Evolutionary conservation across 768 basidiomycete species (phyloP), one percentile per base, ranked within the genome.

Genomic region (Exsudoporus frostii): DNA sequence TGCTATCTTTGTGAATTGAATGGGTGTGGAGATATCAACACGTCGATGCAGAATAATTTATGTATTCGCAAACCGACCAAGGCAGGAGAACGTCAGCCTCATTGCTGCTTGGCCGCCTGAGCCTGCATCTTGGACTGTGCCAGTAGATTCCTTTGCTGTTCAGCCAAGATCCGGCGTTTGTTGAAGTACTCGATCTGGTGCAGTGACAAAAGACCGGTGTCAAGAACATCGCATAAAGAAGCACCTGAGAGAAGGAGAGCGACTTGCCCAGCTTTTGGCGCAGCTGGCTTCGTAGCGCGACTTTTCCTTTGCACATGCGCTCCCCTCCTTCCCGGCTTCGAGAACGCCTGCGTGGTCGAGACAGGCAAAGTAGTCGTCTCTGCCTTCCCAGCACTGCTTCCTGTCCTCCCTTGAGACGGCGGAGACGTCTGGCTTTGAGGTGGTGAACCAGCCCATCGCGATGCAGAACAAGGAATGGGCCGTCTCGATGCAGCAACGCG

Each of bases 131-230:
- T 69, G 22, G 71, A 72, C 53, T 75, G 76, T 6, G 80, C 80
- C 29, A 90, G 77, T 48, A 86, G 73, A 37, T 84, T 82, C 63
- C 86, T 89, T 70, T 92, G 90, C 51, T 84, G 82, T 55, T 88
- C 89, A 9, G 83, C 88, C 47, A 94, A 80, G 33, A 91, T 81
- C 48, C 94, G 79, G 33, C 93, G 83, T 67, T 92, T 89, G 74
- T 97, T 96, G 65, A 98, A 97, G 69, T 98, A 96, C 25, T 90
- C 90, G 62, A 98, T 86, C 95, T 98, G 60, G 32, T 56, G 38
- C 10, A 10, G 37, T 11, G 24, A 27, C 22, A 52, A 48, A 20
- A 27, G 47, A 42, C 32, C 15, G 8, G 25, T 30, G 45, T 50
- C 47, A 50, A 34, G 37, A n/a, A 38, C 19, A 42, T 36, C 37